phyloP scores from a whole-genome alignment of 768 basidiomycete species.

The Pleurotus tuber-regium region DNA sequence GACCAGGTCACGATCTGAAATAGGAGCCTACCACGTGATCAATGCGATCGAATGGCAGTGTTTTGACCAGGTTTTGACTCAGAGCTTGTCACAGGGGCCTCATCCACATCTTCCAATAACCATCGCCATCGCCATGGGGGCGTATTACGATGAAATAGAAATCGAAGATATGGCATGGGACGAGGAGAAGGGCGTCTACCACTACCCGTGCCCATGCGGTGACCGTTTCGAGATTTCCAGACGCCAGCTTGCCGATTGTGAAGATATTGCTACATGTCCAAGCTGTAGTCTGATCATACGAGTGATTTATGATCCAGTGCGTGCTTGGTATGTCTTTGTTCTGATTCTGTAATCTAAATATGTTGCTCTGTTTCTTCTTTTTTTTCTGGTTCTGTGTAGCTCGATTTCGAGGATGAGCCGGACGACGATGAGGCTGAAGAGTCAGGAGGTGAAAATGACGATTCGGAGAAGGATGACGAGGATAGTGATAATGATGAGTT shows the following conservation, averaged over 20 bases:
- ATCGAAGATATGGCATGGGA: slow-evolving; percentile 98
- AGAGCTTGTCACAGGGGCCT: too few species aligned
- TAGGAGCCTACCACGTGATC: too few species aligned
- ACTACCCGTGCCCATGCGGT: slow-evolving; percentile 97
- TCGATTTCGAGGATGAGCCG: slow-evolving; percentile 6
- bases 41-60: too few species aligned
- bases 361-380: neutral
- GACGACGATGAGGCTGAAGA: slow-evolving; percentile 41
- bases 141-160: slow-evolving; percentile 95
- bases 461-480: slow-evolving; percentile 31
- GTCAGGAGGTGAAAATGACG: slow-evolving; percentile 40
- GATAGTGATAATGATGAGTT: slow-evolving; percentile 68
- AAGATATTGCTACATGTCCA: slow-evolving; percentile 95
- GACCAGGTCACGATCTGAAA: too few species aligned
- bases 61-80: too few species aligned
- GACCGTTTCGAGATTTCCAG: slow-evolving; percentile 96
- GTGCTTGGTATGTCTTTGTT: slow-evolving; percentile 29
- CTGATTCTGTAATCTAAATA: too few species aligned
- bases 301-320: slow-evolving; percentile 91
- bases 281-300: slow-evolving; percentile 93
- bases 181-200: slow-evolving; percentile 74
- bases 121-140: slow-evolving; percentile 53
- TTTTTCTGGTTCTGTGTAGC: neutral
- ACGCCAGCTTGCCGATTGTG: slow-evolving; percentile 79
- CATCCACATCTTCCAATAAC: neutral